Base-by-base conservation (phyloP, 345 rosid species). In the Hibiscus syriacus region DNA sequence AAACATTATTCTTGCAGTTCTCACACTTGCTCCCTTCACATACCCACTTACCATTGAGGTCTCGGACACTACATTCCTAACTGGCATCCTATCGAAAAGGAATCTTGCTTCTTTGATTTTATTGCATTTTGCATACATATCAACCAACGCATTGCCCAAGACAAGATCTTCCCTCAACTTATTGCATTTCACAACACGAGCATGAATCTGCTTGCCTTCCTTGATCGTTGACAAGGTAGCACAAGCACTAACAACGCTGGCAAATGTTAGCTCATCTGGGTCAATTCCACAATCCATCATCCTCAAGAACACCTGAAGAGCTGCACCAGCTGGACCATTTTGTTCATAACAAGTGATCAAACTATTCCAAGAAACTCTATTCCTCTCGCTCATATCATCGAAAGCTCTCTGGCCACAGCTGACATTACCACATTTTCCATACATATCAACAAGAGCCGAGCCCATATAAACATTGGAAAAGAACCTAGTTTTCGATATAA, bases 11-110 rank as follows among this genome's bases (percentile, higher is more conserved):
- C 91, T 86, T 3, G 95, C 97, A 3, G 81, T 80, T 68, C 83
- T 82, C 43, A 88, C 80, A 71, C 91, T 82, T 0, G 89, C 84
- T 56, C 83, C 86, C 82, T 84, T 92, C 10, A 90, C 95, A 52
- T 88, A 88, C 16, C 92, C 95, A 69, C 92, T 84, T 13, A 92
- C 82, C 92, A 92, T 86, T 32, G 98, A 86, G 54, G 97, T 92
- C 68, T 86, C 91, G 3, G 95, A 85, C 20, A 90, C 88, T 5
- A 81, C 77, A 73, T 75, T 83, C 74, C 87, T 84, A 19, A 76
- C 29, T 6, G 84, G 84, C 90, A 90, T 70, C 81, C 82, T 75
- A 73, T 88, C 90, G 73, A 90, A 92, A 27, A 90, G 73, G 64
- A 66, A 23, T 73, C 97, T 86, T 38, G 97, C 97, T 70, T 85